Conservation (phyloP, 345 rosid species). For the Excoecaria agallocha region DNA sequence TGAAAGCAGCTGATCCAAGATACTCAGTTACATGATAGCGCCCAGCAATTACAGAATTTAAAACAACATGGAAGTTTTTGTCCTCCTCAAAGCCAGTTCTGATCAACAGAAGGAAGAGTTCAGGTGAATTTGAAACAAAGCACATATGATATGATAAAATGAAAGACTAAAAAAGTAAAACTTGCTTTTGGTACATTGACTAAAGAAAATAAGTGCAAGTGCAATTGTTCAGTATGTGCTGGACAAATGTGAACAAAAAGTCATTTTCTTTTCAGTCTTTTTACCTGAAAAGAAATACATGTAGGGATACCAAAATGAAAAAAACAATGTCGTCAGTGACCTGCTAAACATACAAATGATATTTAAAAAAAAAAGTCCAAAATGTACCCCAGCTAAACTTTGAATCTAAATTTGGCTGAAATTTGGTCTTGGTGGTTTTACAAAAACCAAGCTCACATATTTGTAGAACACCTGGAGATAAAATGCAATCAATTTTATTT, state of each 20-base stretch:
- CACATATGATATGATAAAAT: background rate
- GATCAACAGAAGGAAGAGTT: conserved; percentile 29
- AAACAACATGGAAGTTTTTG: conserved; percentile 92
- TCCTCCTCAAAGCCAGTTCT: conserved; percentile 99
- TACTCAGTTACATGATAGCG: conserved; percentile 98
- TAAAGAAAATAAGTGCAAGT: background rate
- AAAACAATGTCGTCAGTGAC: too few species aligned
- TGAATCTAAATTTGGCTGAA: too few species aligned
- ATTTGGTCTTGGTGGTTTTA: too few species aligned
- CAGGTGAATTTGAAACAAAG: conserved; percentile 6
- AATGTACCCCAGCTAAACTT: too few species aligned
- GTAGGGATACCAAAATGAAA: too few species aligned
- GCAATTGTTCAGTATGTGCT: background rate
- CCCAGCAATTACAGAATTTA: conserved; percentile 94
- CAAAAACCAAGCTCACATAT: too few species aligned
- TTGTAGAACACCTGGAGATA: too few species aligned
- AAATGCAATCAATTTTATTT: too few species aligned
- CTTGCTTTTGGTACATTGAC: conserved; percentile 3
- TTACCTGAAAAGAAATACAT: too few species aligned
- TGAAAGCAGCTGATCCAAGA: conserved; percentile 99
- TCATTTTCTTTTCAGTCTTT: background rate
- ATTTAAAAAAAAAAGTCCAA: too few species aligned
- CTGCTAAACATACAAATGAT: too few species aligned
- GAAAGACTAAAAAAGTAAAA: conserved; percentile 3
- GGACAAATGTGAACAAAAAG: background rate